Percentiles rank a stretch among this genome's conserved stretches.
Evolutionary conservation across 2,329 filamentous ascomycete genomes (phyloP).

Genomic region (Dryadomyces quercus-mongolicae): DNA sequence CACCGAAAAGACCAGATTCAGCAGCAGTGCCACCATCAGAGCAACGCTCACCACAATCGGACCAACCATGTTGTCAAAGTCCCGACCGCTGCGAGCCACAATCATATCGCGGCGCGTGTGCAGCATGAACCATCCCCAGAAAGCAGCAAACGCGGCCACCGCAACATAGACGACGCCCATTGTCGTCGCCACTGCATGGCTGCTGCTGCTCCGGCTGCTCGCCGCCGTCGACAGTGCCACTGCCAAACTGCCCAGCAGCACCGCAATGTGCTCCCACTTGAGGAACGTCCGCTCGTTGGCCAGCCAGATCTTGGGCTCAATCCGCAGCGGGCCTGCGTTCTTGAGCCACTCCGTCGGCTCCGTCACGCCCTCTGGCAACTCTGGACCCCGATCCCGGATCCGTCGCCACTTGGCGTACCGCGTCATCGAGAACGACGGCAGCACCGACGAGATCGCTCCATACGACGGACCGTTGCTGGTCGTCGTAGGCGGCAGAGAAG

Average conservation of each 20-base stretch:
- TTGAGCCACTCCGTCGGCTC: slow-evolving; percentile 86
- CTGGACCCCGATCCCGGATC: slow-evolving; percentile 24
- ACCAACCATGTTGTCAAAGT: slow-evolving; percentile 83
- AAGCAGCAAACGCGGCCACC: slow-evolving; percentile 71
- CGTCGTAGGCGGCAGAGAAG: not conserved
- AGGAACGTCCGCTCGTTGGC: slow-evolving; percentile 97
- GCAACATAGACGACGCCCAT: slow-evolving; percentile 75
- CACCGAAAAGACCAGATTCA: slow-evolving; percentile 87
- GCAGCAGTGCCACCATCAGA: slow-evolving; percentile 61
- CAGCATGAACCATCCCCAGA: slow-evolving; percentile 82
- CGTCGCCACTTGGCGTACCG: slow-evolving; percentile 55
- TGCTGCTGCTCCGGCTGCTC: slow-evolving; percentile 21
- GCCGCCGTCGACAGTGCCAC: slow-evolving; percentile 84
- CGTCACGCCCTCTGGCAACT: slow-evolving; percentile 73
- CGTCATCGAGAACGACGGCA: slow-evolving; percentile 73
- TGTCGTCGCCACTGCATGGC: slow-evolving; percentile 61
- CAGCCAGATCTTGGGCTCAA: slow-evolving; percentile 97
- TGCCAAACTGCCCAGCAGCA: slow-evolving; percentile 74
- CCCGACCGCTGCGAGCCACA: slow-evolving; percentile 70
- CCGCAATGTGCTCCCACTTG: slow-evolving; percentile 94
- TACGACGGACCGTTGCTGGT: slow-evolving; percentile 23
- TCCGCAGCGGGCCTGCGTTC: slow-evolving; percentile 79
- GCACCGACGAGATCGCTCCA: slow-evolving; percentile 54
- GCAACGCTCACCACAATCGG: slow-evolving; percentile 74
- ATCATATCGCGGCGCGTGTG: slow-evolving; percentile 69